Conservation (phyloP, 371 early-diverging fungal species). For the Mortierella sp. region DNA sequence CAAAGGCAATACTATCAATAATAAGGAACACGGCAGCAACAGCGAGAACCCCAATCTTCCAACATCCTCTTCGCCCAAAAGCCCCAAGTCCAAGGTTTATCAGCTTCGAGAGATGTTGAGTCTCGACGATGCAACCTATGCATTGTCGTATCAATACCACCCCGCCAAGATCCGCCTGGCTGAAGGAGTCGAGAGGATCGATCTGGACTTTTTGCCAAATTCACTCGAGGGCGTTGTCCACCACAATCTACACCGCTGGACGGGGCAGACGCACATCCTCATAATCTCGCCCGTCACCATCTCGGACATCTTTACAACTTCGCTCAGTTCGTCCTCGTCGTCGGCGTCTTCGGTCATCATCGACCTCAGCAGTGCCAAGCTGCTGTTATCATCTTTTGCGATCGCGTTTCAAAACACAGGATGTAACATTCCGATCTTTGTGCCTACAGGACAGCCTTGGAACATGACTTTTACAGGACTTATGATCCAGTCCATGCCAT, state of each 20-base stretch:
- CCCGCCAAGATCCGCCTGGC: constrained; percentile 40
- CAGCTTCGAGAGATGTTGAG: constrained; percentile 52
- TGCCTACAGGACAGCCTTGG: constrained; percentile 80
- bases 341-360: constrained; percentile 59
- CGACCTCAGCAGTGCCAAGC: constrained; percentile 77
- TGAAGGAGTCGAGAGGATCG: constrained; percentile 38
- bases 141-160: constrained; percentile 53
- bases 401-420: constrained; percentile 82
- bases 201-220: constrained; percentile 45
- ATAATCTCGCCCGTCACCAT: constrained; percentile 57
- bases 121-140: constrained; percentile 52
- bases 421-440: constrained; percentile 85
- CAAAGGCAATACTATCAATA: not conserved
- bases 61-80: not conserved
- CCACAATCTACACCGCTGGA: constrained; percentile 57
- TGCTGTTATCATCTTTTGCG: constrained; percentile 80
- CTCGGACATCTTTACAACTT: constrained; percentile 54
- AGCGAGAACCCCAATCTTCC: not conserved
- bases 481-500: constrained; percentile 29
- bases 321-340: constrained; percentile 23
- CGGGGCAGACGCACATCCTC: constrained; percentile 47
- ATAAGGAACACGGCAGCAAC: not conserved
- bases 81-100: not conserved
- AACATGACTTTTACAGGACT: constrained; percentile 59
- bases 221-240: constrained; percentile 35